phyloP scores from a whole-genome alignment of 2,329 filamentous ascomycete species.

The Westerdykella sp. region DNA sequence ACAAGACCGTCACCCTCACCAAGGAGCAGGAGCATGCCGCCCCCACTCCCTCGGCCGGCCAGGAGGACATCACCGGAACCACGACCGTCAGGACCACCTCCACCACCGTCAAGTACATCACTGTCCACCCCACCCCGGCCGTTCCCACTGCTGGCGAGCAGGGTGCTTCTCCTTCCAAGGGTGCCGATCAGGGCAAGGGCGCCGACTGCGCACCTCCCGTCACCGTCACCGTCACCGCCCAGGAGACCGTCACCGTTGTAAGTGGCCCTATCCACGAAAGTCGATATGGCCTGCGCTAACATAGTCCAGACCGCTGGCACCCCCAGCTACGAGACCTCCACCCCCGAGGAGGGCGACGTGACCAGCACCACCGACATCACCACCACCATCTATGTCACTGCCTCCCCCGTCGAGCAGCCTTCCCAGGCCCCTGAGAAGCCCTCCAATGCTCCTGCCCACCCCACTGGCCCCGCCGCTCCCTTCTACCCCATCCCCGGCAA shows the following conservation, averaged over 20 bases:
- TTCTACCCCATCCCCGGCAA: slow-evolving; percentile 23
- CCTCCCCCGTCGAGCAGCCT: neutral
- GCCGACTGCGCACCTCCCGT: slow-evolving; percentile 26
- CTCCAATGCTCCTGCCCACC: slow-evolving; percentile 7
- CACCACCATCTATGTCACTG: neutral
- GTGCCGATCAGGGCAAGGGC: slow-evolving; percentile 9
- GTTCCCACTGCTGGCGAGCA: slow-evolving; percentile 8
- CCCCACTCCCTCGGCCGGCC: slow-evolving; percentile 9
- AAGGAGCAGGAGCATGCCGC: slow-evolving; percentile 7
- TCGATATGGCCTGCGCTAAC: neutral
- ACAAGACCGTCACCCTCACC: slow-evolving; percentile 29
- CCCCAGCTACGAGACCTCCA: slow-evolving; percentile 7
- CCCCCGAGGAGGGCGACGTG: slow-evolving; percentile 7
- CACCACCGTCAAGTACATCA: slow-evolving; percentile 32
- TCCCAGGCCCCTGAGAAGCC: slow-evolving; percentile 6
- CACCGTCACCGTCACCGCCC: slow-evolving; percentile 33
- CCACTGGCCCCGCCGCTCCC: slow-evolving; percentile 10
- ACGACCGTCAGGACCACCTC: slow-evolving; percentile 29
- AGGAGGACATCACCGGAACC: slow-evolving; percentile 12
- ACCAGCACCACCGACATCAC: neutral
- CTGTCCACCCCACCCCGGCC: slow-evolving; percentile 23
- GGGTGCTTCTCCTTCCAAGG: slow-evolving; percentile 2
- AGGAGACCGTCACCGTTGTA: slow-evolving; percentile 36
- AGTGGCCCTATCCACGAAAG: neutral
- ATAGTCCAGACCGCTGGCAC: slow-evolving; percentile 17